These are phyloP conservation scores for Talaromyces sp. DNA, from an alignment of 2,329 filamentous ascomycete species.

Conservation along the genomic window DNA sequence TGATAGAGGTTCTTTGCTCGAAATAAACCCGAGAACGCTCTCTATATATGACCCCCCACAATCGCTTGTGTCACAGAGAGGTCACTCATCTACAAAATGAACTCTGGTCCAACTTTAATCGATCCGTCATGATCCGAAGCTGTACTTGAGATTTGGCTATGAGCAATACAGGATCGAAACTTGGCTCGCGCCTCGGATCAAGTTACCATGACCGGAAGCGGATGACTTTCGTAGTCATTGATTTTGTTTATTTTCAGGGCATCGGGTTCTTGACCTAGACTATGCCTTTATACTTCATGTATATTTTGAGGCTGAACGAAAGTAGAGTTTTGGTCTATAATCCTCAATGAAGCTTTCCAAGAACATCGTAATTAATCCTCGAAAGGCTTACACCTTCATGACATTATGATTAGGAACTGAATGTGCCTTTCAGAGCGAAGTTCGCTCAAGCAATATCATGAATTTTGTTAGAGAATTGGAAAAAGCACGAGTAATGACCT, in stretches of 20 bases:
- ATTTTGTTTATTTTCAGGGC: constrained; percentile 6
- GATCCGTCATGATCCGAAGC: constrained; percentile 19
- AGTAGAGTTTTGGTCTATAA: not conserved
- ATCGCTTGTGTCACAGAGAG: constrained; percentile 18
- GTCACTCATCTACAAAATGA: not conserved
- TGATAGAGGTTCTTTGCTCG: not conserved
- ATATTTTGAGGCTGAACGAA: not conserved
- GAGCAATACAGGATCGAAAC: not conserved
- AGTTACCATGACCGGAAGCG: constrained; percentile 2
- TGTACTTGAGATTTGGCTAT: not conserved
- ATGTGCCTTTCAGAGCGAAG: not conserved
- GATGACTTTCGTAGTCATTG: not conserved
- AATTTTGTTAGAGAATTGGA: not conserved
- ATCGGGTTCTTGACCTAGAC: not conserved
- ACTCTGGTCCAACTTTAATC: constrained; percentile 10
- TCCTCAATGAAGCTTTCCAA: no score
- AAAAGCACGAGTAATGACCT: constrained; percentile 2
- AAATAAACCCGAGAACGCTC: not conserved
- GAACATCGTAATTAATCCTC: no score
- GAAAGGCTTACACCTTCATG: not conserved
- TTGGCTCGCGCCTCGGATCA: not conserved
- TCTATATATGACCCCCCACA: not conserved
- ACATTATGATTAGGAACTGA: not conserved
- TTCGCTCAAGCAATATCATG: no score
- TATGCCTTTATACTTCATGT: not conserved